phyloP scores from a whole-genome alignment of 768 basidiomycete species.

The Suillus hirtellus region DNA sequence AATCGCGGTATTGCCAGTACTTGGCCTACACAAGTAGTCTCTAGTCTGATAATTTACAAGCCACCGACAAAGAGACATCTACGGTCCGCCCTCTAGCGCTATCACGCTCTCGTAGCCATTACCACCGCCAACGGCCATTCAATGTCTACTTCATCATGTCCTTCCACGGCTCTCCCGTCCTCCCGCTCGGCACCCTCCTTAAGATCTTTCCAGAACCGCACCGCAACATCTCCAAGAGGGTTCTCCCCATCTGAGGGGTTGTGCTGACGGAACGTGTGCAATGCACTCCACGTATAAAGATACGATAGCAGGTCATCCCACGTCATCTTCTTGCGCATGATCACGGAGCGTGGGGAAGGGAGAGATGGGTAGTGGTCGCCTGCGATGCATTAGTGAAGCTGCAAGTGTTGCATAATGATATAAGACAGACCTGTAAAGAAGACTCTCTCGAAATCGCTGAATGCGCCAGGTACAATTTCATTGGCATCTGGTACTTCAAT shows the following conservation, averaged over 20 bases:
- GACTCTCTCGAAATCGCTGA: slow-evolving; percentile 48
- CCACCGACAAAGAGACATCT: background rate
- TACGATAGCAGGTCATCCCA: slow-evolving; percentile 71
- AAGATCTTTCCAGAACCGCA: slow-evolving; percentile 60
- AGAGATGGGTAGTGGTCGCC: slow-evolving; percentile 43
- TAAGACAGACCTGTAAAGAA: slow-evolving; percentile 55
- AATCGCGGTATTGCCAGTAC: background rate
- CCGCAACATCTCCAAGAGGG: slow-evolving; percentile 60
- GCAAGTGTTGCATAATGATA: background rate
- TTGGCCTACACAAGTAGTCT: background rate
- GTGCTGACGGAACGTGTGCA: slow-evolving; percentile 64
- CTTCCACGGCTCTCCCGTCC: slow-evolving; percentile 22
- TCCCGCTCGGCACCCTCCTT: slow-evolving; percentile 38
- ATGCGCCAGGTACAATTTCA: slow-evolving; percentile 32
- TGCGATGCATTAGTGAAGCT: slow-evolving; percentile 16
- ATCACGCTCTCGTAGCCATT: slow-evolving; percentile 14
- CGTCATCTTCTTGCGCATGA: slow-evolving; percentile 59
- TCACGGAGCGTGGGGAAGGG: slow-evolving; percentile 38
- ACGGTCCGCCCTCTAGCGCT: background rate
- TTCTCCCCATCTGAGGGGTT: slow-evolving; percentile 55
- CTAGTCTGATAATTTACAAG: background rate
- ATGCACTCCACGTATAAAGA: slow-evolving; percentile 67
- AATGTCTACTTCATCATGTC: slow-evolving; percentile 34
- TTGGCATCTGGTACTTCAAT: slow-evolving; percentile 61
- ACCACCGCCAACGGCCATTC: slow-evolving; percentile 42